Evolutionary conservation across 139 green algal genomes (phyloP).

Genomic region (Penium margaritaceum): DNA sequence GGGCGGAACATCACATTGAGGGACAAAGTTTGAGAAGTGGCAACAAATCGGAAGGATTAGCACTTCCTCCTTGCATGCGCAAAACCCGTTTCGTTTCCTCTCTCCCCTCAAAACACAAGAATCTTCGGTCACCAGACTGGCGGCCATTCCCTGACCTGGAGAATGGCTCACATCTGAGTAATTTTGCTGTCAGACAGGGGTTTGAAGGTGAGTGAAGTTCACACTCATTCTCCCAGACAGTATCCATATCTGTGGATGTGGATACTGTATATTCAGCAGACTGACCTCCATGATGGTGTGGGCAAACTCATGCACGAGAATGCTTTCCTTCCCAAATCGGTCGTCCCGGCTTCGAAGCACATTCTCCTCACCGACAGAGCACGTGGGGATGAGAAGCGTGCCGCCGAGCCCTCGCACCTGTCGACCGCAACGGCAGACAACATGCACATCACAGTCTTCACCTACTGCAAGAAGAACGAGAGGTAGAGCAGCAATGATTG

Average conservation of each 20-base stretch:
- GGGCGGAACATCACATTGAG: neutral
- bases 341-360: conserved; percentile 33
- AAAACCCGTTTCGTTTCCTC: neutral
- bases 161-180: neutral
- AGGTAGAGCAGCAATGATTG: neutral
- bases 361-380: conserved; percentile 39
- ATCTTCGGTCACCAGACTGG: neutral
- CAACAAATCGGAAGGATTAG: neutral
- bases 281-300: conserved; percentile 53
- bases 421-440: neutral
- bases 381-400: conserved; percentile 47
- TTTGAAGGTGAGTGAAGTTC: neutral
- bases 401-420: conserved; percentile 62
- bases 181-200: neutral
- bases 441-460: no score
- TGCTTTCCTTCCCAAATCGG: conserved; percentile 56
- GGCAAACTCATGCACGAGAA: conserved; percentile 69
- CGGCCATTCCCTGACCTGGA: neutral
- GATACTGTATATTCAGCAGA: neutral
- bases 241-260: neutral
- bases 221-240: neutral
- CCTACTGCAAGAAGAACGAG: no score
- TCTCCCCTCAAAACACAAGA: neutral
- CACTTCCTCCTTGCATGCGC: neutral
- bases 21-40: neutral